Percentiles rank a stretch among this genome's conserved stretches.
These are phyloP conservation scores for Thelonectria olida DNA, from an alignment of 2,329 filamentous ascomycete genomes.

Conservation along the genomic window DNA sequence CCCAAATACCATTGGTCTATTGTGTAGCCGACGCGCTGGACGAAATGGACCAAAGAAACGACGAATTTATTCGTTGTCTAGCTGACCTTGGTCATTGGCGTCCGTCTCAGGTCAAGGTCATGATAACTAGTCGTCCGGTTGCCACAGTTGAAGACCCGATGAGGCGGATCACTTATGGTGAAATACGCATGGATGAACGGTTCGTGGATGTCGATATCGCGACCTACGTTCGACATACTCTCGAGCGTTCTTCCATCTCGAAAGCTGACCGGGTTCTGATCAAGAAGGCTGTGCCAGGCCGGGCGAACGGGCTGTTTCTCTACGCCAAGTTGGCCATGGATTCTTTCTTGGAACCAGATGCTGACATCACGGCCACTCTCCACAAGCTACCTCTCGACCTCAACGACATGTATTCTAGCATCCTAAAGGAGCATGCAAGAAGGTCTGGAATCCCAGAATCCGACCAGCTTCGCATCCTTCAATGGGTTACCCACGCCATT, in stretches of 20 bases:
- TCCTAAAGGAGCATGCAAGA: conserved; percentile 20
- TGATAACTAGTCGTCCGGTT: conserved; percentile 55
- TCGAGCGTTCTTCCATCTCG: conserved; percentile 27
- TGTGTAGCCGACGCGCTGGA: conserved; percentile 54
- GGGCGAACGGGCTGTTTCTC: conserved; percentile 27
- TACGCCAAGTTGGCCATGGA: conserved; percentile 33
- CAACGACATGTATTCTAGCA: conserved; percentile 17
- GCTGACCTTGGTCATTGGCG: conserved; percentile 41
- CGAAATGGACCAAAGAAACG: conserved; percentile 51
- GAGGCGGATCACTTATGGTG: conserved; percentile 33
- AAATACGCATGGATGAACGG: conserved; percentile 49
- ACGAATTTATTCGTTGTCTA: conserved; percentile 44
- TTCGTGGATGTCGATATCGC: conserved; percentile 52
- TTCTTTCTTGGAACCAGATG: not conserved
- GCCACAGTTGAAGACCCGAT: conserved; percentile 43
- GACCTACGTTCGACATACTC: conserved; percentile 43
- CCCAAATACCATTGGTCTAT: conserved; percentile 41
- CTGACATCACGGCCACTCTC: not conserved
- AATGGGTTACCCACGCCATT: conserved; percentile 20
- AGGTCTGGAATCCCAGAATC: conserved; percentile 5
- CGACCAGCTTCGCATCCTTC: conserved; percentile 14
- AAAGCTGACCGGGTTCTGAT: conserved; percentile 23
- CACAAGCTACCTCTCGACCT: conserved; percentile 9
- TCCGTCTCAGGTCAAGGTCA: conserved; percentile 47
- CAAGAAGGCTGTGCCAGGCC: conserved; percentile 7